phyloP scores from a whole-genome alignment of 2,329 filamentous ascomycete species.

The Arthrinium puccinioides region DNA sequence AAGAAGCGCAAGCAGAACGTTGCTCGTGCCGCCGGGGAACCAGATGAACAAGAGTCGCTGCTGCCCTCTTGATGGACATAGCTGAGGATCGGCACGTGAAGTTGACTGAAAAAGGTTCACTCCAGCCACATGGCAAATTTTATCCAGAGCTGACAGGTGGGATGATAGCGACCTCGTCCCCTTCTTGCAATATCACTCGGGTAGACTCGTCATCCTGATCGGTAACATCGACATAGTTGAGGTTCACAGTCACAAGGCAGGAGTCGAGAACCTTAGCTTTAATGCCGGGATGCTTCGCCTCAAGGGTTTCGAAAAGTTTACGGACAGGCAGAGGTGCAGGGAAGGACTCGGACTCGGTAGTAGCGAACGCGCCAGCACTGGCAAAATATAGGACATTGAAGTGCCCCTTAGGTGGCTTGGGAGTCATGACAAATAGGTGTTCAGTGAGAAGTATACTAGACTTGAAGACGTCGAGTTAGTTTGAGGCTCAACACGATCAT shows the following conservation, averaged over 20 bases:
- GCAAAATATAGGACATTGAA: slow-evolving; percentile 83
- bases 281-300: slow-evolving; percentile 64
- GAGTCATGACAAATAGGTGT: slow-evolving; percentile 6
- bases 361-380: slow-evolving; percentile 62
- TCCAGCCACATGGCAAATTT: slow-evolving; percentile 14
- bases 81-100: too few relatives aligned
- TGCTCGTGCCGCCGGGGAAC: too few relatives aligned
- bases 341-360: slow-evolving; percentile 58
- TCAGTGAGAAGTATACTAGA: slow-evolving; percentile 1
- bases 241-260: slow-evolving; percentile 71
- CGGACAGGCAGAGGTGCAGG: slow-evolving; percentile 57
- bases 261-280: slow-evolving; percentile 59
- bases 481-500: background rate
- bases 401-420: slow-evolving; percentile 50
- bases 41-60: slow-evolving; percentile 11
- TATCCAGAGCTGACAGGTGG: slow-evolving; percentile 82
- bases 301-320: slow-evolving; percentile 60
- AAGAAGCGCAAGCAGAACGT: too few relatives aligned
- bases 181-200: slow-evolving; percentile 52
- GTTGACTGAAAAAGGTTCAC: too few relatives aligned
- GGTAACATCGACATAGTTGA: slow-evolving; percentile 69
- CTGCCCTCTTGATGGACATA: slow-evolving; percentile 8
- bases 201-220: slow-evolving; percentile 31
- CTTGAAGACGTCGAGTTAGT: slow-evolving; percentile 1
- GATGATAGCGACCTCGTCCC: slow-evolving; percentile 82